Evolutionary conservation across 805 yeast genomes (phyloP).

Genomic region (Teunomyces barrocoloradensis): DNA sequence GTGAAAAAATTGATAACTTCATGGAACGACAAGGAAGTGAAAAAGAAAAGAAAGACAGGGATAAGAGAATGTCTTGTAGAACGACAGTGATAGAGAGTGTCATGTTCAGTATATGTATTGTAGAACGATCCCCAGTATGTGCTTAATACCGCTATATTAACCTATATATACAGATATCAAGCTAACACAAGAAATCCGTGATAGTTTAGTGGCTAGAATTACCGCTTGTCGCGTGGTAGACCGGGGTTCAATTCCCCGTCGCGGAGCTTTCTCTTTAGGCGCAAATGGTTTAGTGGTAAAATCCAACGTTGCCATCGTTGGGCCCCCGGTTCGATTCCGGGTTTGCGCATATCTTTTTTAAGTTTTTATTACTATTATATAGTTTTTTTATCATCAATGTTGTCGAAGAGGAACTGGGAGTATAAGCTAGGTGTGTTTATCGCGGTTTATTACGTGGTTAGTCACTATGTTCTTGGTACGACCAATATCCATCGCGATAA

Average conservation of each 20-base stretch:
- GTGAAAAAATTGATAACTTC: neutral
- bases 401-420: slow-evolving; percentile 21
- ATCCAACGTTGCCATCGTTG: slow-evolving; percentile 10
- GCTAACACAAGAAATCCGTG: neutral
- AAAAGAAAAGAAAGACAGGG: no score
- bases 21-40: no score
- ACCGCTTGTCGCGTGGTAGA: slow-evolving; percentile 10
- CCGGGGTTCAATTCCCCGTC: slow-evolving; percentile 10
- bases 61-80: no score
- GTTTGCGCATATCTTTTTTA: slow-evolving; percentile 5
- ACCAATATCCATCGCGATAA: slow-evolving; percentile 9
- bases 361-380: neutral
- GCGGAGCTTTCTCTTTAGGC: slow-evolving; percentile 6
- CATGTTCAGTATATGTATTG: no score
- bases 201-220: slow-evolving; percentile 9
- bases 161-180: no score
- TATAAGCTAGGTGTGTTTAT: slow-evolving; percentile 19
- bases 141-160: no score
- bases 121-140: no score
- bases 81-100: no score
- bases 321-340: slow-evolving; percentile 11
- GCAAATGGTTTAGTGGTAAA: slow-evolving; percentile 9
- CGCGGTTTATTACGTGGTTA: slow-evolving; percentile 17
- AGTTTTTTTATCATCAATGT: neutral
- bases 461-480: slow-evolving; percentile 16